Evolutionary conservation across 169 alveolate species (phyloP).

Genomic region (Cardiosporidium cionae): DNA sequence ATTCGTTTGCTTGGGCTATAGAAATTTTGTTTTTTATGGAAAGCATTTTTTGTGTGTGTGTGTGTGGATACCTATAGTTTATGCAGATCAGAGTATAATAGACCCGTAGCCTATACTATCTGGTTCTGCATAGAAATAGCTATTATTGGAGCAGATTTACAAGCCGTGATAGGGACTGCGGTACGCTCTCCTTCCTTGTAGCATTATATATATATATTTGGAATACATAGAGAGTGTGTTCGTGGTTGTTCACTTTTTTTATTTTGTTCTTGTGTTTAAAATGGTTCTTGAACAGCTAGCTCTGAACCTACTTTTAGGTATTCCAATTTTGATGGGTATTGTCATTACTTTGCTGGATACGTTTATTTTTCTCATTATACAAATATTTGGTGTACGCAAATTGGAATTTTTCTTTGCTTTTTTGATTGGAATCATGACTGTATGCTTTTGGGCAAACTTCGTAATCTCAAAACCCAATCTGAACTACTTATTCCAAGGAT

Average conservation of each 20-base stretch:
- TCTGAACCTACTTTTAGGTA: conserved; percentile 40
- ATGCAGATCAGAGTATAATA: conserved; percentile 43
- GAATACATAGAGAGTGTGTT: not conserved
- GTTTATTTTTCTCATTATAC: conserved; percentile 37
- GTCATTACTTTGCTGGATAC: conserved; percentile 46
- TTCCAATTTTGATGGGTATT: conserved; percentile 51
- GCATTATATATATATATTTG: not conserved
- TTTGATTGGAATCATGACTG: conserved; percentile 49
- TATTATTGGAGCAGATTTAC: conserved; percentile 59
- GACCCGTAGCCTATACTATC: conserved; percentile 29
- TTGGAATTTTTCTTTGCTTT: conserved; percentile 44
- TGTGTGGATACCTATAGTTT: not conserved
- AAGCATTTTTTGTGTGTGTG: not conserved
- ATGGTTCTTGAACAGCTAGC: conserved; percentile 24
- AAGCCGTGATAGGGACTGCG: conserved; percentile 59
- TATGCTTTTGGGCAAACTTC: conserved; percentile 41
- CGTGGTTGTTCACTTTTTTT: not conserved
- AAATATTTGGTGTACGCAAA: conserved; percentile 34
- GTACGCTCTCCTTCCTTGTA: conserved; percentile 4
- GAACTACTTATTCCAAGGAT: conserved; percentile 34
- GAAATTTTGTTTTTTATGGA: not conserved
- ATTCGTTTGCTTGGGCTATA: too few relatives aligned
- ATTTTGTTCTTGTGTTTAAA: not conserved
- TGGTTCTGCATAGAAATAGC: conserved; percentile 60
- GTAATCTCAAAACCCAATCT: conserved; percentile 37